Percentiles rank a stretch among this genome's conserved stretches.
These are phyloP conservation scores for Dispira simplex DNA, from an alignment of 192 early-diverging fungal species.

Conservation along the genomic window DNA sequence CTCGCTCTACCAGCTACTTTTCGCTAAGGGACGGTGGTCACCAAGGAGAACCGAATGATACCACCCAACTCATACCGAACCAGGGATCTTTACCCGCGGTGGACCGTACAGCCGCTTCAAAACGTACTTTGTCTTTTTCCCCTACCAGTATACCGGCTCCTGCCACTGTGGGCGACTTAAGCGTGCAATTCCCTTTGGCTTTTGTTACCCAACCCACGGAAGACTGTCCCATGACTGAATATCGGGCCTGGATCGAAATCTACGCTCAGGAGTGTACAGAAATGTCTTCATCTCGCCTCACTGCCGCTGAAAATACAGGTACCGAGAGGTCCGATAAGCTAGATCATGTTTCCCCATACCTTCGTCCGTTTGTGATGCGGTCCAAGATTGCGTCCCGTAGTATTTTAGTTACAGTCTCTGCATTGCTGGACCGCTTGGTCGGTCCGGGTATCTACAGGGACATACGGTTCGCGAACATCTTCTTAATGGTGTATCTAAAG, in stretches of 20 bases:
- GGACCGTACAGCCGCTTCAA: not conserved
- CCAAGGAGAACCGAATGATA: not conserved
- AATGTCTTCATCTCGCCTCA: not conserved
- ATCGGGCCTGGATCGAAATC: not conserved
- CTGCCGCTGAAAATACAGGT: not conserved
- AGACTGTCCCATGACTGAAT: slow-evolving; percentile 5
- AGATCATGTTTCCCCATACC: too few relatives aligned
- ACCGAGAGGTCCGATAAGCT: not conserved
- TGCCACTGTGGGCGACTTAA: slow-evolving; percentile 7
- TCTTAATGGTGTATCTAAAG: not conserved
- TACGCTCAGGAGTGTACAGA: too few relatives aligned
- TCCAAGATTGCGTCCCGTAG: too few relatives aligned
- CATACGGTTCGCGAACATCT: slow-evolving; percentile 5
- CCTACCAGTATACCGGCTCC: not conserved
- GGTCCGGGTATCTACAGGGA: slow-evolving; percentile 6
- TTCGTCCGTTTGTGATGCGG: too few relatives aligned
- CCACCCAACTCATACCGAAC: not conserved
- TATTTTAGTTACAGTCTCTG: too few relatives aligned
- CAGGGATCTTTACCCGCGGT: not conserved
- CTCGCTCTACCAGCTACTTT: not conserved
- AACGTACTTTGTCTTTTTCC: not conserved
- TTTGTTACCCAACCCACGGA: not conserved
- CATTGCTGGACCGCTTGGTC: not conserved
- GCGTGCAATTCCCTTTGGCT: not conserved
- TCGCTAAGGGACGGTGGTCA: not conserved